Percentiles rank a stretch among this genome's conserved stretches.
phyloP scores from a whole-genome alignment of 306 rosid species.

The Pyrus pyrifolia region DNA sequence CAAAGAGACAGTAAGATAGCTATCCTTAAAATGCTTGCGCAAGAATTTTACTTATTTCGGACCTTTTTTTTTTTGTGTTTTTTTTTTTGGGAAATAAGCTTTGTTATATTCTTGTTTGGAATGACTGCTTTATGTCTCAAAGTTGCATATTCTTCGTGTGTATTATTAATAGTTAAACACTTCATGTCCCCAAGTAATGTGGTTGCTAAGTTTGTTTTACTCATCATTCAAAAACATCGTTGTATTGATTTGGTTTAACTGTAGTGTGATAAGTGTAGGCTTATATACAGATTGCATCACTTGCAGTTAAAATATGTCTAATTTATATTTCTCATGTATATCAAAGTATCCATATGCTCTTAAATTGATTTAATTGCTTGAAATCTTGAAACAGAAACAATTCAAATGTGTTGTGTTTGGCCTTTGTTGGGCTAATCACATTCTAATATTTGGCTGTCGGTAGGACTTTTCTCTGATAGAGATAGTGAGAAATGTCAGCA shows the following conservation, averaged over 20 bases:
- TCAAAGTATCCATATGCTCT: neutral
- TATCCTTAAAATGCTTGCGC: neutral
- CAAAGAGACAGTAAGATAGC: conserved; percentile 80
- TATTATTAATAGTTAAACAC: neutral
- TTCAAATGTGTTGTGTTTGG: neutral
- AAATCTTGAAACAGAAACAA: neutral
- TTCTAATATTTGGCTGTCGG: neutral
- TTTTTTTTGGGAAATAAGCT: neutral
- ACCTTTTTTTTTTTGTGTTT: neutral
- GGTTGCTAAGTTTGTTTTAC: neutral
- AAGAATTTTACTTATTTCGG: neutral
- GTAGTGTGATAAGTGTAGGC: neutral
- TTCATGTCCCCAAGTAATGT: neutral
- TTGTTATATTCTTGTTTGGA: neutral
- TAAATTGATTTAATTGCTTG: neutral
- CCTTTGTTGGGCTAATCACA: neutral
- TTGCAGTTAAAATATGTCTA: neutral
- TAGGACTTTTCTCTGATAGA: neutral
- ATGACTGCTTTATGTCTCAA: neutral
- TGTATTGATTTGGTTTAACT: neutral
- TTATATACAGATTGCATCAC: neutral
- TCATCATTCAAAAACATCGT: neutral
- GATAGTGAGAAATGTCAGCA: no score
- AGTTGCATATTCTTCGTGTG: neutral
- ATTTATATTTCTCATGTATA: neutral